Percentiles rank a stretch among this genome's conserved stretches.
Evolutionary conservation across 1,284 basidiomycete genomes (phyloP).

Genomic region (Cutaneotrichosporon cutaneum): DNA sequence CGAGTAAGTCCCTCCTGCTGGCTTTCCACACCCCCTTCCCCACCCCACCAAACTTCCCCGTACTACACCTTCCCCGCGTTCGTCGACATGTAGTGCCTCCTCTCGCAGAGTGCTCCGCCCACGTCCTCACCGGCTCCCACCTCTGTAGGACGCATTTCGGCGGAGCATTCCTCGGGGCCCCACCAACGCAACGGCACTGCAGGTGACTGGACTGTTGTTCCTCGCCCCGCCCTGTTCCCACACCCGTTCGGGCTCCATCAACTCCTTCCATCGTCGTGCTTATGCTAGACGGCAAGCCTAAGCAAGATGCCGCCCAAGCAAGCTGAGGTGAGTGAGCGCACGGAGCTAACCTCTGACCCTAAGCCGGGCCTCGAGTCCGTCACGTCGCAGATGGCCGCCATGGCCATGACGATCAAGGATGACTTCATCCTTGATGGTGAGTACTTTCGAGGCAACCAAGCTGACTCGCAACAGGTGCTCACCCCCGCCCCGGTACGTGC

Average conservation of each 20-base stretch:
- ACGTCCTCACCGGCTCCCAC: no score
- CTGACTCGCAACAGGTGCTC: constrained; percentile 14
- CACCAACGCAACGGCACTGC: neutral
- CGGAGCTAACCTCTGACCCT: neutral
- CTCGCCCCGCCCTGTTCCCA: neutral
- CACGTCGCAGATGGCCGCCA: neutral
- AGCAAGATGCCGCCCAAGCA: neutral
- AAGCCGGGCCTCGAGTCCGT: neutral
- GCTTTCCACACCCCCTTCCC: no score
- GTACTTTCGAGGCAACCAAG: neutral
- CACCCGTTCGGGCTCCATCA: neutral
- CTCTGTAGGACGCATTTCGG: neutral
- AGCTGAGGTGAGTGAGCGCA: neutral
- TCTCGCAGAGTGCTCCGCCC: no score
- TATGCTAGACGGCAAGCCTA: neutral
- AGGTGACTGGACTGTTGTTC: neutral
- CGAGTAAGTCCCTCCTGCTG: no score
- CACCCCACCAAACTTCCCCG: no score
- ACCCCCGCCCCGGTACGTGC: constrained; percentile 22
- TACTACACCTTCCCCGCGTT: no score
- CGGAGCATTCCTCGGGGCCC: neutral
- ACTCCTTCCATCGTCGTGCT: neutral
- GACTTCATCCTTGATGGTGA: constrained; percentile 17
- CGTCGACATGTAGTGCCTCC: no score
- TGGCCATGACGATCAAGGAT: constrained; percentile 10